Base-by-base conservation (phyloP, 352 stramenopile genomes). In the Globisporangium echinulatum region DNA sequence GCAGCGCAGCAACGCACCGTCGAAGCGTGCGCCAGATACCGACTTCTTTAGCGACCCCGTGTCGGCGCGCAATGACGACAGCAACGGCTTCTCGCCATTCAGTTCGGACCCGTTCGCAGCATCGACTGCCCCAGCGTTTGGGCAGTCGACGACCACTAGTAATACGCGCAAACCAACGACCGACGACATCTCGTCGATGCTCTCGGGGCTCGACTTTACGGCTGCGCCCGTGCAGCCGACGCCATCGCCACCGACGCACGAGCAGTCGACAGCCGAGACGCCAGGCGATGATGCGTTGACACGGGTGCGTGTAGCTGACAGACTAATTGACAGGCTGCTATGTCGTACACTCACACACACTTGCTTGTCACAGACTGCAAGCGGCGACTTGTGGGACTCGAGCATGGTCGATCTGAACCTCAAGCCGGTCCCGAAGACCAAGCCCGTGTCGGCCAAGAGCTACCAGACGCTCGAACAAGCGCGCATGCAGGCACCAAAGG, bases 401-500 rank as follows among this genome's bases (percentile, higher is more conserved):
- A 73, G 66, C 52, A 90, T 92, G 65, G 80, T 90, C 25, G 79
- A 90, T 46, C 59, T 92, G 48, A 87, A 92, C 62, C 63, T 92
- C 44, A 87, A 87, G 33, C 68, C 74, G 1, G 55, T 72, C 19
- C 62, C 82, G 52, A 77, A 82, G 56, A 66, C 56, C 14, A 67
- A 81, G 46, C 54, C 68, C n/a, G 67, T 76, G 4, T 72, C 67
- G 4, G 68, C 71, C 15, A 83, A 78, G 54, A 75, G 58, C 57
- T 79, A 84, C 51, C 83, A 90, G 60, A 88, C 83, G 19, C 60
- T 92, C 13, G 83, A 90, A 56, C 83, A 92, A 52, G 83, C 83
- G 33, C 77, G 80, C 8, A 56, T 85, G 48, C 61, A 77, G 44
- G 77, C 78, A 15, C 73, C 77, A 3, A 86, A 77, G 58, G 74